Conservation (phyloP, 495 filamentous ascomycete species). For the Peziza echinospora region DNA sequence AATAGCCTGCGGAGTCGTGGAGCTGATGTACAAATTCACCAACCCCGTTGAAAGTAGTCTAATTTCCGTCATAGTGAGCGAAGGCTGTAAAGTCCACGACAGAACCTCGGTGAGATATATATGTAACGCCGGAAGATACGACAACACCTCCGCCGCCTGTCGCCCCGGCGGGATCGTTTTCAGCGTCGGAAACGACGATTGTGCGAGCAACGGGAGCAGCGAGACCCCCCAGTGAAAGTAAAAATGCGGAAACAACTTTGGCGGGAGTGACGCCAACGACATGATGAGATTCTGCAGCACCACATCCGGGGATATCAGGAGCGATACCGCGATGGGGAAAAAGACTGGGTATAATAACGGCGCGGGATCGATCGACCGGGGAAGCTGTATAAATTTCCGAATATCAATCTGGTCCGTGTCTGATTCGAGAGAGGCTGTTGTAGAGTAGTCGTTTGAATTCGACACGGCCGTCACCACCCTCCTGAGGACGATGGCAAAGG, state of each 20-base stretch:
- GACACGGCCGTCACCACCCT: too few species aligned
- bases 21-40: constrained; percentile 61
- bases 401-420: too few species aligned
- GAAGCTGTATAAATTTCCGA: constrained; percentile 10
- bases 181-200: constrained; percentile 28
- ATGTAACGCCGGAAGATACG: constrained; percentile 7
- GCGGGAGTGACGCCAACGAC: constrained; percentile 55
- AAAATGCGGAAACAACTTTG: constrained; percentile 39
- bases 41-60: constrained; percentile 65
- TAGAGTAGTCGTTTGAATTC: neutral
- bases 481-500: constrained; percentile 10
- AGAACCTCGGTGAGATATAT: constrained; percentile 33
- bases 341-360: constrained; percentile 68
- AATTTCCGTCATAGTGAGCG: constrained; percentile 61
- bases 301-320: constrained; percentile 43
- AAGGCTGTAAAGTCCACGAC: constrained; percentile 71
- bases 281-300: constrained; percentile 65
- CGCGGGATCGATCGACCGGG: constrained; percentile 61
- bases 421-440: too few species aligned
- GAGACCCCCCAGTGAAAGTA: constrained; percentile 33
- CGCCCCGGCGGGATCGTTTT: neutral
- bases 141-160: constrained; percentile 1
- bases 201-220: constrained; percentile 50
- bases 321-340: constrained; percentile 54
- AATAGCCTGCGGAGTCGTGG: constrained; percentile 58